Conservation (phyloP, 495 filamentous ascomycete species). For the Collariella sp. region DNA sequence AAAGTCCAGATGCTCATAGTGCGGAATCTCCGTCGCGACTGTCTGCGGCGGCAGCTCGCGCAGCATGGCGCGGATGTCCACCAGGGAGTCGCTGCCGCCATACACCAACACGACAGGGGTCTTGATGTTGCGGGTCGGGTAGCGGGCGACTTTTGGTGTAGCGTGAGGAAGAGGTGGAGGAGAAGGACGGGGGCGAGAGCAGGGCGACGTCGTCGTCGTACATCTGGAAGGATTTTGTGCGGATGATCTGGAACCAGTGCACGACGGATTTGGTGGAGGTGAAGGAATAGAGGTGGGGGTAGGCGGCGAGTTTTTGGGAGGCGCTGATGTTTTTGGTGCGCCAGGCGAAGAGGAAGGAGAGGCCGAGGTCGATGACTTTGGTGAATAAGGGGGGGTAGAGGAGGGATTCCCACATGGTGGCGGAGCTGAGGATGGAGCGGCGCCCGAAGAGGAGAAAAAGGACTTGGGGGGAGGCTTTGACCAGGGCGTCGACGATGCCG, state of each 20-base stretch:
- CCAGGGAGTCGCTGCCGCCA: conserved; percentile 84
- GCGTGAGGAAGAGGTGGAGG: conserved; percentile 29
- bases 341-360: conserved; percentile 85
- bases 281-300: conserved; percentile 91
- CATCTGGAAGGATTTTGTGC: conserved; percentile 93
- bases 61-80: conserved; percentile 91
- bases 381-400: conserved; percentile 93
- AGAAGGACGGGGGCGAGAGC: conserved; percentile 31
- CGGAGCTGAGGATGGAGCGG: conserved; percentile 81
- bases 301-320: conserved; percentile 92
- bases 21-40: conserved; percentile 69
- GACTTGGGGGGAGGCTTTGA: conserved; percentile 89
- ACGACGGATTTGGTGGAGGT: conserved; percentile 93
- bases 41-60: conserved; percentile 78
- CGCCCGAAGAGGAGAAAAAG: conserved; percentile 93
- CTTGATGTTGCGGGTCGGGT: conserved; percentile 93
- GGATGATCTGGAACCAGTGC: conserved; percentile 99
- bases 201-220: conserved; percentile 86
- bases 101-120: conserved; percentile 91
- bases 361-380: conserved; percentile 73
- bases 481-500: conserved; percentile 78
- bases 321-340: conserved; percentile 72
- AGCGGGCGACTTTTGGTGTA: conserved; percentile 83
- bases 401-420: conserved; percentile 95
- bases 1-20: conserved; percentile 96